A percentile compares a stretch with the other conserved stretches of the same genome.
phyloP scores from a whole-genome alignment of 345 rosid genomes.

The Arabidopsis thaliana region DNA sequence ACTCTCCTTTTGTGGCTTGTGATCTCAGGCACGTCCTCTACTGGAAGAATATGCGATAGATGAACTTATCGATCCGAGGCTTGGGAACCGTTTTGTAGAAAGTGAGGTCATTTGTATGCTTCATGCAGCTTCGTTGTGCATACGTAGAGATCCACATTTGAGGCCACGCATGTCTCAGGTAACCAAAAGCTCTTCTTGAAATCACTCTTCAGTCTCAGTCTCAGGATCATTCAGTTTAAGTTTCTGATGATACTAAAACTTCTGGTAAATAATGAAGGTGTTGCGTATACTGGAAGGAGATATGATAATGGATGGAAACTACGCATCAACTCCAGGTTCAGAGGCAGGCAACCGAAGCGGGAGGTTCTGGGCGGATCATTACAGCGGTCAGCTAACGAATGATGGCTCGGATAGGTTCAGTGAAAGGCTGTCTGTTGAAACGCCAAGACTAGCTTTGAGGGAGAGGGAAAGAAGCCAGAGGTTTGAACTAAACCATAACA shows the following conservation, averaged over 20 bases:
- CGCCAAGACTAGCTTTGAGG: constrained; percentile 47
- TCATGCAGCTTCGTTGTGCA: constrained; percentile 91
- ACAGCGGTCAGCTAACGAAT: constrained; percentile 53
- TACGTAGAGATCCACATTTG: constrained; percentile 82
- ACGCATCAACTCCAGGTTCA: constrained; percentile 69
- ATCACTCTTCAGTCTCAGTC: neutral
- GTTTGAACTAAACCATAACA: constrained; percentile 36
- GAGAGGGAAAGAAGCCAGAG: constrained; percentile 57
- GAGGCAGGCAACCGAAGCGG: constrained; percentile 88
- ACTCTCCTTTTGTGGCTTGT: constrained; percentile 13
- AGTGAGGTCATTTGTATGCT: constrained; percentile 95
- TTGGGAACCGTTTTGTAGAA: constrained; percentile 62
- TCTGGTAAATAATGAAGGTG: constrained; percentile 57
- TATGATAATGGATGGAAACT: constrained; percentile 71
- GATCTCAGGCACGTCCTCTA: constrained; percentile 85
- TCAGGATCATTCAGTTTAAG: constrained; percentile 11
- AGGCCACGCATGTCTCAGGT: constrained; percentile 99
- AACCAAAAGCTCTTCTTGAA: constrained; percentile 22
- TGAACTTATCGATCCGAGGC: constrained; percentile 80
- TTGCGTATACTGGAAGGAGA: constrained; percentile 97
- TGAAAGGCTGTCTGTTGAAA: constrained; percentile 63
- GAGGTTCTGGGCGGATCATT: constrained; percentile 74
- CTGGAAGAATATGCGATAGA: constrained; percentile 86
- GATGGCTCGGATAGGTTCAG: constrained; percentile 67
- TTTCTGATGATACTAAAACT: constrained; percentile 25